Base-by-base conservation (phyloP, 805 yeast genomes). In the Clavispora phyllophila region DNA sequence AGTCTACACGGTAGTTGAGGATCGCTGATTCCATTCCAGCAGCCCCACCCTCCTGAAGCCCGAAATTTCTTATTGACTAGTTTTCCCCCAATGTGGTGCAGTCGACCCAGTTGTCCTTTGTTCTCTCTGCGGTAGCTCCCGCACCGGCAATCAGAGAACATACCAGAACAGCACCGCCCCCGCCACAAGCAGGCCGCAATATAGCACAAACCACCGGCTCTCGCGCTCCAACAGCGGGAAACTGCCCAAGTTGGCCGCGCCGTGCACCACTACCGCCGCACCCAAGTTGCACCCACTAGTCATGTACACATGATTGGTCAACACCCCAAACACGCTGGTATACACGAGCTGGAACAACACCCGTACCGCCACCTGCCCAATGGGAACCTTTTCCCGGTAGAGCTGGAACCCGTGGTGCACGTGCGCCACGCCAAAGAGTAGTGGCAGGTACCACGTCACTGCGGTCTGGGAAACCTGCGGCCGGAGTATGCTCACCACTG, bases 361-460 rank as follows among this genome's bases (percentile, higher is more conserved):
- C 6, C 62, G 55, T 5, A 69, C 28, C 1, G 72, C 24, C 1
- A 80, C 67, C 14, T 61, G 52, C 0, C 46, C 14, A 9, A 42
- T 12, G 2, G 66, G 57, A 5, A 53, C 34, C 1, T 58, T 9
- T 54, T 60, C 41, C 43, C 46, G 31, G 46, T 68, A 68, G 35
- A 74, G 49, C 42, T 77, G 81, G 48, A 68, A 68, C 2, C 78
- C 88, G 57, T 87, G 95, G 56, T 87, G 91, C 18, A 84, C 39
- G 61, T 87, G 96, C 0, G 95, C 93, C 20, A 83, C 52, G 1
- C 90, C 89, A 65, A 87, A 87, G 43, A 79, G 69, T 7, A 79
- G 53, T 1, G 95, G 93, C 37, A 49, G 39, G 36, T 41, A 44
- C 18, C 25, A 18, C 9, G 39, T 20, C 8, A 50, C 35, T 14